Conservation (phyloP, 2,329 filamentous ascomycete genomes). For the Aspergillus japonicus region DNA sequence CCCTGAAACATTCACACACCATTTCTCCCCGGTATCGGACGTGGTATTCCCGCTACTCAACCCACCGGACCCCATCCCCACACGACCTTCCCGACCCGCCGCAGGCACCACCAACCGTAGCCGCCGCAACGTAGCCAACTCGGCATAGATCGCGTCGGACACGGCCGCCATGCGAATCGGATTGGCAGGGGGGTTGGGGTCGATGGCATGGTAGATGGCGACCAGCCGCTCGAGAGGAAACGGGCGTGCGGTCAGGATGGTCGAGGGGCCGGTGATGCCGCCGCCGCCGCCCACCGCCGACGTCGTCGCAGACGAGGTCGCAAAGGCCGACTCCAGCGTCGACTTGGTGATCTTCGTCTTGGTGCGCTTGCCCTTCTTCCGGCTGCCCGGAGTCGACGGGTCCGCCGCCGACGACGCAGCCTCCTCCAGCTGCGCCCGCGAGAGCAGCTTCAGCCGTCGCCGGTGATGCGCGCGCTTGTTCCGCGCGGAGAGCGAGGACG, state of each 20-base stretch:
- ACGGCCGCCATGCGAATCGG: conserved; percentile 36
- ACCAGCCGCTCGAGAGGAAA: conserved; percentile 49
- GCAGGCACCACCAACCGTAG: conserved; percentile 48
- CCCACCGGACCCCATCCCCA: conserved; percentile 24
- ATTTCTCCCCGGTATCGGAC: conserved; percentile 46
- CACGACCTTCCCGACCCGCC: conserved; percentile 32
- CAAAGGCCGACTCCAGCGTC: conserved; percentile 41
- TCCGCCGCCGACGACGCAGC: conserved; percentile 24
- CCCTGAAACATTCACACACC: conserved; percentile 49
- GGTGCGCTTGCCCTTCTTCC: conserved; percentile 35
- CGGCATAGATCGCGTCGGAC: conserved; percentile 46
- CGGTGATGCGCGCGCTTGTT: conserved; percentile 47
- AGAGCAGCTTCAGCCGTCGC: conserved; percentile 42
- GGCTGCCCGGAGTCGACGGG: conserved; percentile 28
- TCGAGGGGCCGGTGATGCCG: conserved; percentile 39
- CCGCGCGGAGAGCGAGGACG: conserved; percentile 42
- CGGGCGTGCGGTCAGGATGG: conserved; percentile 41
- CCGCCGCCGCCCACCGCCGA: conserved; percentile 30
- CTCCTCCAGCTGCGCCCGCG: conserved; percentile 39
- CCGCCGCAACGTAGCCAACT: conserved; percentile 48
- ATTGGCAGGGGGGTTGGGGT: conserved; percentile 45
- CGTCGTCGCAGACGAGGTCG: conserved; percentile 38
- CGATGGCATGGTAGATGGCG: conserved; percentile 50
- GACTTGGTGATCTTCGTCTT: conserved; percentile 44
- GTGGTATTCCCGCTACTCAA: conserved; percentile 36